Base-by-base conservation (phyloP, 805 yeast species). In the Candida yuanshanica region DNA sequence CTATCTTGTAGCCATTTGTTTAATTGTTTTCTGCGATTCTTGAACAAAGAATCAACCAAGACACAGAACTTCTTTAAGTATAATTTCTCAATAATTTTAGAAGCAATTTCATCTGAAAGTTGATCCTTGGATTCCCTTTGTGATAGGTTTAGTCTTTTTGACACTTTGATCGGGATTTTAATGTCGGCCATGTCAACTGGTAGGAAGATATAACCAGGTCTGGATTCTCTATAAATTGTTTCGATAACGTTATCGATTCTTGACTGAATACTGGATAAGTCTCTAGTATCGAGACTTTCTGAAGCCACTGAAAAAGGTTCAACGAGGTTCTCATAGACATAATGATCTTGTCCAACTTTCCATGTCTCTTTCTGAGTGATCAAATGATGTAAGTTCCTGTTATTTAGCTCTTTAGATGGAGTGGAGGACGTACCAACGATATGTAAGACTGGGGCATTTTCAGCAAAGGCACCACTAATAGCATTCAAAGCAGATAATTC, bases 401-500 rank as follows among this genome's bases (percentile, higher is more conserved):
- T 10, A 55, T 59, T 44, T 41, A 16, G 1, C 46, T 46, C 26
- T 50, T 64, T 48, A 41, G 68, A 62, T 38, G 61, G 51, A 1
- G 65, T 60, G n/a, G 75, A 66, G 7, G 88, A 79, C 45, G 86
- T 79, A 20, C 96, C 96, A 8, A 90, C 95, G 44, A 90, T 77
- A 63, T 88, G 95, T 35, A 89, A 64, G 5, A 88, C 67, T 0
- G 95, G 95, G 35, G 82, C 83, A 50, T 74, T 80, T 60, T 89
- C 96, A 20, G 93, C 83, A 63, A 71, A 83, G 1, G 95, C 77
- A 26, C 96, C 95, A 25, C 87, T 73, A 32, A 85, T 69, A 31
- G 95, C 96, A 60, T 87, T 88, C 47, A 88, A 54, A 1, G 95
- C 95, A 41, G 88, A 79, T 42, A 88, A 69, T 60, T 88, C 96